Base-by-base conservation (phyloP, 106 monocot genomes). In the Iris macrosiphon region DNA sequence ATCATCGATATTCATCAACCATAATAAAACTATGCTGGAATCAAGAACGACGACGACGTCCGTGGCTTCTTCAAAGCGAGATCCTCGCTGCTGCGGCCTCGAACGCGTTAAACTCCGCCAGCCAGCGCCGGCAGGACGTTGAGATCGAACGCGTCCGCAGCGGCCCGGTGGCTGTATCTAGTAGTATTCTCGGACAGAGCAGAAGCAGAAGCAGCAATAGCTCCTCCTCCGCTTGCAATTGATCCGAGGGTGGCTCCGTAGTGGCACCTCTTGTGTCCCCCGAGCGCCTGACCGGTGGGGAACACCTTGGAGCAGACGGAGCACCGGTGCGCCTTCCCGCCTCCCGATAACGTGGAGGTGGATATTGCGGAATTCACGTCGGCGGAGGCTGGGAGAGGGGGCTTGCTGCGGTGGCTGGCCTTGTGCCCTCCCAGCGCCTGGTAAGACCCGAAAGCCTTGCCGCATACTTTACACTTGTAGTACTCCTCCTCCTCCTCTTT, bases 201-300 rank as follows among this genome's bases (percentile, higher is more conserved):
- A 35, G 34, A 4, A 35, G 34, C 34, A 35, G 34, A 4, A 35
- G 34, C 34, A 35, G 34, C 34, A 35, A 10, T 10, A 6, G 7
- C 24, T 4, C 49, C 38, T 25, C 15, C 57, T 17, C 49, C 40
- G 11, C 54, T 33, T 20, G 39, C 25, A 32, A 47, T 29, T 55
- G 67, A 31, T 37, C 69, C 14, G 25, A 33, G 9, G 15, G 40
- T 46, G 11, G 70, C 43, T 29, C 62, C 75, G 31, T 75, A 76
- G 55, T 84, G 84, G 31, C 70, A 72, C 60, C 84, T 46, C 72
- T 79, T 84, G 72, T 84, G 84, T 19, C 84, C 84, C 18, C 84
- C 84, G 19, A 84, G 64, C 31, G 84, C 84, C 49, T 84, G 84
- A 27, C 84, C 84, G n/a, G 79, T 63, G 3, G 66, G 35, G 28